phyloP scores from a whole-genome alignment of 768 basidiomycete species.

The Calocybe gangraenosa region DNA sequence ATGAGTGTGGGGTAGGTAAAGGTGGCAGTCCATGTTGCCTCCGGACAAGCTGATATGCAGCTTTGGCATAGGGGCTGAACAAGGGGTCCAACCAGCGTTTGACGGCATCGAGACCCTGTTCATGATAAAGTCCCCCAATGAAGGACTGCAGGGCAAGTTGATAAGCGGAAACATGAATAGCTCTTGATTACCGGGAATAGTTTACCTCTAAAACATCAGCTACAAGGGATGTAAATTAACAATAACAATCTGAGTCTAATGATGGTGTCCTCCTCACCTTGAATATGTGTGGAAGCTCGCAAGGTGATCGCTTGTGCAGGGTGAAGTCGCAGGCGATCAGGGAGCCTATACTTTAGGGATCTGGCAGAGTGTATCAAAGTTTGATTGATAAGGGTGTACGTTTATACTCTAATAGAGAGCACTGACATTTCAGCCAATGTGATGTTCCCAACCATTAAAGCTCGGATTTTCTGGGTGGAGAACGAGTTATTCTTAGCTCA shows the following conservation, averaged over 20 bases:
- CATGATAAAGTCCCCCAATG: slow-evolving; percentile 72
- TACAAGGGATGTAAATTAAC: not conserved
- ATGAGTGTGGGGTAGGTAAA: slow-evolving; percentile 20
- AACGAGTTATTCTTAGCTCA: slow-evolving; percentile 2
- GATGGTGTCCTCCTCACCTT: slow-evolving; percentile 43
- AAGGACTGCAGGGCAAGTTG: slow-evolving; percentile 51
- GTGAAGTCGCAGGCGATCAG: slow-evolving; percentile 58
- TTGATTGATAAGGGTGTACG: slow-evolving; percentile 3
- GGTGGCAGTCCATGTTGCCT: slow-evolving; percentile 62
- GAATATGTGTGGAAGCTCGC: slow-evolving; percentile 63
- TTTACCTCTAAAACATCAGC: slow-evolving; percentile 79
- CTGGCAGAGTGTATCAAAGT: slow-evolving; percentile 27
- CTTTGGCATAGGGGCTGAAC: slow-evolving; percentile 56
- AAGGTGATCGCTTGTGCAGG: slow-evolving; percentile 71
- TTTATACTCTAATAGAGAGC: not conserved
- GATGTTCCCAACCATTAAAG: slow-evolving; percentile 68
- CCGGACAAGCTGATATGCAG: slow-evolving; percentile 63
- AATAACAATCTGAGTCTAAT: slow-evolving; percentile 1
- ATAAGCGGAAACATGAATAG: not conserved
- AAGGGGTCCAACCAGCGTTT: slow-evolving; percentile 58
- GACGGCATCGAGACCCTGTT: slow-evolving; percentile 58
- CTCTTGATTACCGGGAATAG: too few species aligned
- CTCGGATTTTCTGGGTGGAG: slow-evolving; percentile 66
- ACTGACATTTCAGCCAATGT: slow-evolving; percentile 69
- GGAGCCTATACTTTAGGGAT: slow-evolving; percentile 62